A percentile compares a stretch with the other conserved stretches of the same genome.
Evolutionary conservation across 2,329 filamentous ascomycete genomes (phyloP).

Genomic region (Aspergillus alliaceus): DNA sequence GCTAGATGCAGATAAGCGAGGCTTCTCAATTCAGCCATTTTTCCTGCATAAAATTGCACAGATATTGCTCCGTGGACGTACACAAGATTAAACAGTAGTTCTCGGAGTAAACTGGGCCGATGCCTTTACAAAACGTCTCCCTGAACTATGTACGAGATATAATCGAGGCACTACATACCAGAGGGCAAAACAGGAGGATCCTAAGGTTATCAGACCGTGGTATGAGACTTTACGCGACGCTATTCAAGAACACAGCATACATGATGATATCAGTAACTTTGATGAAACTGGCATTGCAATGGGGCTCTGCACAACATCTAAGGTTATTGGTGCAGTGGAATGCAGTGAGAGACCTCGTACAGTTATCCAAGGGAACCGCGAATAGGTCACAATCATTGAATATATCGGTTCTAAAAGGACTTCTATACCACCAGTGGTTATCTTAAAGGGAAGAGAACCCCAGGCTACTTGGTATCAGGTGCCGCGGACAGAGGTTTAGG

Average conservation of each 20-base stretch:
- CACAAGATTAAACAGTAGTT: neutral
- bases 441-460: neutral
- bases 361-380: too few species aligned
- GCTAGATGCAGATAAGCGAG: constrained; percentile 4
- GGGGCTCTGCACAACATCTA: neutral
- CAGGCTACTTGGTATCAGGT: neutral
- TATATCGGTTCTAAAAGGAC: neutral
- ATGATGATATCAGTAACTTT: too few species aligned
- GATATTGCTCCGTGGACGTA: neutral
- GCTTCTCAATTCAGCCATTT: neutral
- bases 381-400: too few species aligned
- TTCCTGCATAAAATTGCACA: constrained; percentile 4
- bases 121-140: neutral
- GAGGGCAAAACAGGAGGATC: neutral
- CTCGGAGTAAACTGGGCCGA: constrained; percentile 1
- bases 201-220: constrained; percentile 3
- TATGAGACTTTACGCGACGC: too few species aligned
- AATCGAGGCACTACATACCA: neutral
- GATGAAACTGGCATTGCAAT: constrained; percentile 13
- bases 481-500: too few species aligned
- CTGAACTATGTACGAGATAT: constrained; percentile 2
- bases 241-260: too few species aligned
- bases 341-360: too few species aligned
- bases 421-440: neutral
- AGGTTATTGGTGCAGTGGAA: too few species aligned